Evolutionary conservation across 805 yeast genomes (phyloP), one percentile per base, ranked within the genome.

Genomic region (Candida coleopterorum): DNA sequence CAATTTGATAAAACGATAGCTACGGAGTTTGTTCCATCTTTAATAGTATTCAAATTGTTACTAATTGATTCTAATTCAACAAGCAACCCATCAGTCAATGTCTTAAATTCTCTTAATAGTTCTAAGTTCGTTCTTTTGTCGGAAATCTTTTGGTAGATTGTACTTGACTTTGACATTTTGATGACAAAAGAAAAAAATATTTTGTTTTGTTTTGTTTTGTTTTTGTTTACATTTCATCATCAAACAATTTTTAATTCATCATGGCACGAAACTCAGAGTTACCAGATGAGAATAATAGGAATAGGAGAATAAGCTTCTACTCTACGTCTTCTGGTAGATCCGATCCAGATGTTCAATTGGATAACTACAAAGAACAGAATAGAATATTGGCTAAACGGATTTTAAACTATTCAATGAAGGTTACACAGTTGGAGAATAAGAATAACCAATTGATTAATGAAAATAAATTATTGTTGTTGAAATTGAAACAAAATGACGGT

Each of bases 1-100:
- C 89, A 81, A 46, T 78, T 80, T 3, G 75, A 65, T 47, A 83
- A 65, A 2, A 81, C 74, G 4, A 68, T 56, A 2, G 76, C 74
- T 6, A 79, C 79, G 25, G 81, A 72, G 34, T 69, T 77, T 1
- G 86, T 69, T 0, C 87, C 87, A 27, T 71, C 70, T 34, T 68
- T 57, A 56, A 78, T 57, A 11, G 64, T 63, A 14, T 65, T 71
- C 7, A 81, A 50, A 42, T 73, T 72, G 4, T 58, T 55, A n/a
- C 70, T 72, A 4, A 79, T 59, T 12, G 59, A 61, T 25, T 70
- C 75, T 14, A 81, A 58, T 43, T 75, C 73, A 2, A 42, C 40
- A 6, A 75, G 69, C 20, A 81, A 56, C 1, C 51, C 53, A 3
- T 56, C 60, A 0, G 83, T 76, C 15, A 69, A 65, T 6, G 55